Conservation (phyloP, 768 basidiomycete genomes). For the Suillus cothurnatus region DNA sequence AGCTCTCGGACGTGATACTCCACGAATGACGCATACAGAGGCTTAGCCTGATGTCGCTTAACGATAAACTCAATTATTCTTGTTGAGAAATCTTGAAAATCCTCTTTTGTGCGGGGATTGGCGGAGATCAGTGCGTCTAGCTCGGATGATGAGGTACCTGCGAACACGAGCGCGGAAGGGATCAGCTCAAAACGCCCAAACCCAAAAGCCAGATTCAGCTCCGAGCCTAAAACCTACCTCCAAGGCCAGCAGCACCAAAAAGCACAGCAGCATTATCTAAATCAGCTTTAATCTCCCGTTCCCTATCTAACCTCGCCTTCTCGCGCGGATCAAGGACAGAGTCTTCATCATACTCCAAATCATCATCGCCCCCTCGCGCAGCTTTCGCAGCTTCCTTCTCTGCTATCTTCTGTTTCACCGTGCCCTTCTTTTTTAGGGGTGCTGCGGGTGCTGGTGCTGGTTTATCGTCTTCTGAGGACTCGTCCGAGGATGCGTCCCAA, state of each 20-base stretch:
- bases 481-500: conserved; percentile 89
- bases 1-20: conserved; percentile 82
- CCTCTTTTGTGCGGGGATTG: conserved; percentile 87
- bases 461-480: conserved; percentile 44
- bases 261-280: conserved; percentile 81
- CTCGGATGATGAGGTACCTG: conserved; percentile 70
- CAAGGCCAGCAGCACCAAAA: conserved; percentile 69
- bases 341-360: conserved; percentile 67
- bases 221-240: conserved; percentile 45
- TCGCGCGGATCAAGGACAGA: conserved; percentile 78
- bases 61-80: conserved; percentile 74
- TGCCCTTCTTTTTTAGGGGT: conserved; percentile 90
- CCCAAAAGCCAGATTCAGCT: background rate
- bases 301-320: conserved; percentile 75
- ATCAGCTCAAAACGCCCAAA: background rate
- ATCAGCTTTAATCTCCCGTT: conserved; percentile 86
- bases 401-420: conserved; percentile 87
- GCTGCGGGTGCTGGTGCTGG: conserved; percentile 51
- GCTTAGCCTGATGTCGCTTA: conserved; percentile 79
- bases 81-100: conserved; percentile 75
- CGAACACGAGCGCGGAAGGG: background rate
- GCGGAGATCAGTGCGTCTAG: conserved; percentile 73
- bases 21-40: conserved; percentile 80
- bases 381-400: conserved; percentile 86
- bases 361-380: conserved; percentile 41